Percentiles rank a stretch among this genome's conserved stretches.
These are phyloP conservation scores for Ogataea chonburiensis DNA, from an alignment of 805 yeast species.

Conservation along the genomic window DNA sequence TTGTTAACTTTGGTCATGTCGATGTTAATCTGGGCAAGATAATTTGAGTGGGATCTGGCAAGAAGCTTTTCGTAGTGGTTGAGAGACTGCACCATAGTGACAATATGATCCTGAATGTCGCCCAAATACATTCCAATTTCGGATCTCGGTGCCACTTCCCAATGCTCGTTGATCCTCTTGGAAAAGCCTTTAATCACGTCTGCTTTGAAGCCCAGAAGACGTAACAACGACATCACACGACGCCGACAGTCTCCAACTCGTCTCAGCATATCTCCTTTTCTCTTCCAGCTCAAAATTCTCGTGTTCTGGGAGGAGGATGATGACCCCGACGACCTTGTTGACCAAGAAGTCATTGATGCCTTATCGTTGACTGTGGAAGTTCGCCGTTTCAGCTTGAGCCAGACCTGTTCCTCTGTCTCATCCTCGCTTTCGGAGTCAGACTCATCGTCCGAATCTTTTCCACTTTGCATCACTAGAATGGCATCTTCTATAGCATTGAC, in stretches of 20 bases:
- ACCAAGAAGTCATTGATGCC: slow-evolving; percentile 19
- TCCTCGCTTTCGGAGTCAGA: slow-evolving; percentile 40
- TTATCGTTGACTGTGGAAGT: slow-evolving; percentile 31
- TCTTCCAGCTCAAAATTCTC: slow-evolving; percentile 69
- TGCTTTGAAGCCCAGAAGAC: slow-evolving; percentile 88
- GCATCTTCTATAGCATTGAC: slow-evolving; percentile 94
- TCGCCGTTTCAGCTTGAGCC: slow-evolving; percentile 31
- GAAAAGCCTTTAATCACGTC: slow-evolving; percentile 97
- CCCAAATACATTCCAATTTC: slow-evolving; percentile 95
- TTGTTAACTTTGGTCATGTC: slow-evolving; percentile 97
- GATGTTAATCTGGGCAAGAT: slow-evolving; percentile 92
- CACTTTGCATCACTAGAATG: slow-evolving; percentile 81
- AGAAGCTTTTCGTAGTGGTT: slow-evolving; percentile 92
- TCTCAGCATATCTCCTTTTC: slow-evolving; percentile 92
- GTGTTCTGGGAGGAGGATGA: slow-evolving; percentile 39
- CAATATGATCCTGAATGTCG: slow-evolving; percentile 96
- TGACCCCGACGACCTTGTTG: slow-evolving; percentile 21
- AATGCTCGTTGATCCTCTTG: slow-evolving; percentile 82
- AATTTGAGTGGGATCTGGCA: slow-evolving; percentile 94
- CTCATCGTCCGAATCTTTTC: slow-evolving; percentile 45
- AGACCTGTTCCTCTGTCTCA: slow-evolving; percentile 39
- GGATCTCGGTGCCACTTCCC: slow-evolving; percentile 73
- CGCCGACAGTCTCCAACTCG: slow-evolving; percentile 95
- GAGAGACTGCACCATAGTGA: slow-evolving; percentile 93
- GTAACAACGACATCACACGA: slow-evolving; percentile 83